Evolutionary conservation across 176 grass and related monocot genomes (phyloP), one percentile per base, ranked within the genome.

Genomic region (Paspalum notatum): DNA sequence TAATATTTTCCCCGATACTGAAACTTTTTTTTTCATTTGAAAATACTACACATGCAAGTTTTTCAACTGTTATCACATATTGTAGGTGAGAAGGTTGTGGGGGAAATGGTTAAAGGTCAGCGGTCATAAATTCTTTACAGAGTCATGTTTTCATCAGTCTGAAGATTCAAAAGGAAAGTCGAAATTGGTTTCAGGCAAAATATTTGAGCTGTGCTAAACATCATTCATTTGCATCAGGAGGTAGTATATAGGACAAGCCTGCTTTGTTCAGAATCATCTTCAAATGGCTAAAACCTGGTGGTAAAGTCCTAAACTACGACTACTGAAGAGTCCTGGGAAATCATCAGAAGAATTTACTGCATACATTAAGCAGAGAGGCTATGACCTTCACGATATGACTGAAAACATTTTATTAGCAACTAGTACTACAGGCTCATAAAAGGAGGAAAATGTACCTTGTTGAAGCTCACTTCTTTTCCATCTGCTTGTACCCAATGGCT

Each of bases 91-190:
- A 91, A 91, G 67, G 75, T 99, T 52, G 83, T 82, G 53, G 90
- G 66, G 10, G 90, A 85, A 71, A 95, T 96, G 74, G 72, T 90
- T 99, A 38, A 95, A 90, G 81, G 79, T 89, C 3, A 89, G 97
- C 82, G 97, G 97, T 5, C 84, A 84, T 72, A 88, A 95, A 60
- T 99, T 99, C 91, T 95, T 99, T 59, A 93, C 93, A 81, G 97
- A 99, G 79, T 99, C 97, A 16, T 99, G 97, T 53, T 99, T 95
- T 62, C 97, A 95, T 68, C 93, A 93, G 74, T 99, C 97, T 51
- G 90, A 93, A 39, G 97, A 99, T 64, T 91, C 75, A 99, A 99
- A 89, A 93, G 97, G 79, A 99, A 99, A 89, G 87, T 90, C 32
- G 73, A 99, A 99, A 22, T 44, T 85, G 11, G 40, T 62, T 79